Conservation (phyloP, 1,284 basidiomycete genomes). For the Lignosus rhinocerotis region DNA sequence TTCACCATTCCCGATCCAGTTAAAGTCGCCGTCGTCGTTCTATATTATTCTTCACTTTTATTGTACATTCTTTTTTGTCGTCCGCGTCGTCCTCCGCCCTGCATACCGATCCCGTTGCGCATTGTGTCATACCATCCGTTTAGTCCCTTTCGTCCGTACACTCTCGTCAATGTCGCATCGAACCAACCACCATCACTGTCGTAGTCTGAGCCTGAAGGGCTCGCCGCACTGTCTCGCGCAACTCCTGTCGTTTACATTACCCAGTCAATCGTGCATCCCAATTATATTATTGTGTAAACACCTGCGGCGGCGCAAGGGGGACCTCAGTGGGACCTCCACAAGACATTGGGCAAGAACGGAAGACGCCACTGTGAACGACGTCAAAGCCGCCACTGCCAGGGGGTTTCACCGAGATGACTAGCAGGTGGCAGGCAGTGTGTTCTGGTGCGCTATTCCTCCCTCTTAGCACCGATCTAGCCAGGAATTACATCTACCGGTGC, state of each 20-base stretch:
- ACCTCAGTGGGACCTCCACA: neutral
- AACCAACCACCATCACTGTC: slow-evolving; percentile 38
- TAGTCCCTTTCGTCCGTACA: slow-evolving; percentile 22
- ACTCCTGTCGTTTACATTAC: slow-evolving; percentile 32
- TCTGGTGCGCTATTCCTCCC: neutral
- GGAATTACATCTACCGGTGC: neutral
- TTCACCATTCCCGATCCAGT: slow-evolving; percentile 26
- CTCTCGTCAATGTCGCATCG: slow-evolving; percentile 51
- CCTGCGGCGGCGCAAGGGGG: slow-evolving; percentile 1
- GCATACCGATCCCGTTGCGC: slow-evolving; percentile 35
- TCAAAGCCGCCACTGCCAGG: neutral
- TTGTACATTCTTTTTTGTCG: slow-evolving; percentile 41
- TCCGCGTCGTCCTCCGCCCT: slow-evolving; percentile 33
- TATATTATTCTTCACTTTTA: slow-evolving; percentile 81
- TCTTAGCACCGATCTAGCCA: neutral
- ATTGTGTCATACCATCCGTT: slow-evolving; percentile 37
- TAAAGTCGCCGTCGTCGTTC: slow-evolving; percentile 35
- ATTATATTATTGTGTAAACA: slow-evolving; percentile 25
- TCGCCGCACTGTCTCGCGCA: slow-evolving; percentile 26
- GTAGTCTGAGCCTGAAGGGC: slow-evolving; percentile 32
- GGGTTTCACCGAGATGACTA: neutral
- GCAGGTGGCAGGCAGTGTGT: neutral
- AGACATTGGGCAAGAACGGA: neutral
- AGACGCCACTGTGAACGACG: neutral
- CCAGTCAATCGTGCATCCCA: slow-evolving; percentile 24